phyloP scores from a whole-genome alignment of 768 basidiomycete species.

The Russula sp. region DNA sequence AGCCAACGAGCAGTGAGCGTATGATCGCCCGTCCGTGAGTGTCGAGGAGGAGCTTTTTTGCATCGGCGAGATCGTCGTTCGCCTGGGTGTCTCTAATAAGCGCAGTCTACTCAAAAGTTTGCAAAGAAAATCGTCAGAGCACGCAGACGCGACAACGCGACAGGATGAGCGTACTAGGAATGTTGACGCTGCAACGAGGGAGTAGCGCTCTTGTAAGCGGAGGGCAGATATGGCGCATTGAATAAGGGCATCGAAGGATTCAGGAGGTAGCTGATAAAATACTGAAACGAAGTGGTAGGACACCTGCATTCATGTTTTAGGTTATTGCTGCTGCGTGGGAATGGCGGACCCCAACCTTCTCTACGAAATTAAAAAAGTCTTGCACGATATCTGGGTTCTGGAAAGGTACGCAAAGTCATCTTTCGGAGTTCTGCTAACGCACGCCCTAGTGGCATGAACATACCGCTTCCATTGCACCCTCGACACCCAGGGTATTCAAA shows the following conservation, averaged over 20 bases:
- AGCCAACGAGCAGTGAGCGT: conserved; percentile 67
- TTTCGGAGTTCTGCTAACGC: background rate
- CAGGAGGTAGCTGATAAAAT: conserved; percentile 59
- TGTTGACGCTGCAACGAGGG: conserved; percentile 71
- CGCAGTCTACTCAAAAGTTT: conserved; percentile 41
- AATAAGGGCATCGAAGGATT: conserved; percentile 61
- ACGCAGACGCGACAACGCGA: background rate
- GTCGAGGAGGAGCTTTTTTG: conserved; percentile 46
- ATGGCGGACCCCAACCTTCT: conserved; percentile 44
- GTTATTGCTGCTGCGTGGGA: background rate
- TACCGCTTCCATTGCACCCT: conserved; percentile 67
- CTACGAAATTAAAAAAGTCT: conserved; percentile 80
- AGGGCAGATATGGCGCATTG: conserved; percentile 63
- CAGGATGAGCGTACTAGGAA: conserved; percentile 63
- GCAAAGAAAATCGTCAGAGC: background rate
- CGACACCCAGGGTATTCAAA: conserved; percentile 45
- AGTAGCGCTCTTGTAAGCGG: conserved; percentile 76
- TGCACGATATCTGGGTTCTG: conserved; percentile 92
- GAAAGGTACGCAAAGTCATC: background rate
- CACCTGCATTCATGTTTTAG: conserved; percentile 26
- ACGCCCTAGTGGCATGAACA: conserved; percentile 25
- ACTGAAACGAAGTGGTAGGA: conserved; percentile 55
- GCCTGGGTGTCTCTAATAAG: conserved; percentile 62
- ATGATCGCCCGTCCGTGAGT: conserved; percentile 62
- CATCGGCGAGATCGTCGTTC: conserved; percentile 52